Evolutionary conservation across 441 rosid species (phyloP).

Genomic region (Adansonia gregorii): DNA sequence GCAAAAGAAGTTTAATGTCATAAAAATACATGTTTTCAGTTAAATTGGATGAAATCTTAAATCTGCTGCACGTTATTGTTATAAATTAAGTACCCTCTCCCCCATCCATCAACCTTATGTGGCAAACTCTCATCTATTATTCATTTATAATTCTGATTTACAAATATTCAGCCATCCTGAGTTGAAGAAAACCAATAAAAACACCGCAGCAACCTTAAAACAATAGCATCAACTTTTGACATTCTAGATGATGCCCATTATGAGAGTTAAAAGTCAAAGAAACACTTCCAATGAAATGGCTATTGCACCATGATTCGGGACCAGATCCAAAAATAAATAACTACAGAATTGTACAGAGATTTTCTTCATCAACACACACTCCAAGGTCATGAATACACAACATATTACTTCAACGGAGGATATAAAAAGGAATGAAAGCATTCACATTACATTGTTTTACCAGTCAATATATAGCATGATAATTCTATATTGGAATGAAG

Average conservation of each 20-base stretch:
- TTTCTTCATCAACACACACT: neutral
- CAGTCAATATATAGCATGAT: neutral
- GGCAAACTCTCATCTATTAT: constrained; percentile 9
- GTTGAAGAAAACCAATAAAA: neutral
- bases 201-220: neutral
- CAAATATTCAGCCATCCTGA: neutral
- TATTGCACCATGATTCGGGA: neutral
- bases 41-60: constrained; percentile 1
- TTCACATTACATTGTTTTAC: neutral
- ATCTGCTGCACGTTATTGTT: neutral
- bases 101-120: neutral
- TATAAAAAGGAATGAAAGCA: neutral
- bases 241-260: neutral
- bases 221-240: neutral
- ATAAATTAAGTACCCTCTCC: neutral
- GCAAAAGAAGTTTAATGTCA: constrained; percentile 15
- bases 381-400: neutral
- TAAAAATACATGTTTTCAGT: neutral
- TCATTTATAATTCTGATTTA: neutral
- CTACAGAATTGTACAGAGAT: neutral
- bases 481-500: constrained; percentile 1
- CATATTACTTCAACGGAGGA: neutral
- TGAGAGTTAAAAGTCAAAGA: constrained; percentile 5
- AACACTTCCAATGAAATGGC: neutral
- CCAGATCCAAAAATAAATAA: constrained; percentile 8